Base-by-base conservation (phyloP, 1,284 basidiomycete species). In the Naganishia cerealis region DNA sequence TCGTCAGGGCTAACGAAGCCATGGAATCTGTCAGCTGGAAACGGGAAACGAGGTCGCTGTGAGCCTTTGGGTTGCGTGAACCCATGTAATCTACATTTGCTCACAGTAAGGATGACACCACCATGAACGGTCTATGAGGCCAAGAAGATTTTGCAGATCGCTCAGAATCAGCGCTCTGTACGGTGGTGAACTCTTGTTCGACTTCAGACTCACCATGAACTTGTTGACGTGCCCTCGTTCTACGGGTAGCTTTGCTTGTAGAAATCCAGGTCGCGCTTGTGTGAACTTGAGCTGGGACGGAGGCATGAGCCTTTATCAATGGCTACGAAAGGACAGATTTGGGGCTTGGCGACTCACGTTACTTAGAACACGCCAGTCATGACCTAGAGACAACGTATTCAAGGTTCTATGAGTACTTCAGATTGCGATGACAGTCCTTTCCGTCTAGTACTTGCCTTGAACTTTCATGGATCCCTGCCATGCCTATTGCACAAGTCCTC, bases 161-260 rank as follows among this genome's bases (percentile, higher is more conserved):
- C 33, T 15, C 16, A 36, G 36, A 24, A 40, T 33, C 42, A 54
- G 38, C 24, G 2, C 29, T 24, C n/a, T 10, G 29, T 10, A 50
- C 46, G n/a, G 1, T 13, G n/a, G n/a, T 10, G 15, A 50, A 6
- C 5, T 13, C 46, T 50, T 15, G n/a, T 24, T 50, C 26, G 3
- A 58, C 12, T n/a, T 8, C 29, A 52, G 3, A 33, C 75, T 29
- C 38, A 77, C 79, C 61, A 78, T 77, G 68, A 80, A 79, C 66
- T 80, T 81, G 72, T 81, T 80, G 53, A 81, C 66, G 72, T 81
- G 79, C 58, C 75, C 71, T 53, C 67, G 68, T 43, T 77, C 77
- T 33, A 81, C 74, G 29, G 62, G 73, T 38, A 81, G 67, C 24
- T 72, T 70, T 7, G 79, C 76, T 68, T 73, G 68, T 8, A 80